Evolutionary conservation across 257 asterid genomes (phyloP).

Genomic region (Solanum peruvianum): DNA sequence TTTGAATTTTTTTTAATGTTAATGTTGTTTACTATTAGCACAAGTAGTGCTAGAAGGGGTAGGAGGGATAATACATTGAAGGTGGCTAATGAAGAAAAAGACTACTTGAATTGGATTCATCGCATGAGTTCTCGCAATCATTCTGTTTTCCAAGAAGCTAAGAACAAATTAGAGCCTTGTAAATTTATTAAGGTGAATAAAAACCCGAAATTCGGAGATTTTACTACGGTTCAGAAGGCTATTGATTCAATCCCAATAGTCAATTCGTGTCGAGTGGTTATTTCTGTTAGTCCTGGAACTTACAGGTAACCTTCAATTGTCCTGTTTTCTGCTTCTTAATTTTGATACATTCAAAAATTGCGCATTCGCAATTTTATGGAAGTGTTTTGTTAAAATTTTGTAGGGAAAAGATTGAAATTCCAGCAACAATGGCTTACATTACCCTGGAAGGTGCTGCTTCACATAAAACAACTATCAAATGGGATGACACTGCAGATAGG

Average conservation of each 20-base stretch:
- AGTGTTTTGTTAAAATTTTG: not conserved
- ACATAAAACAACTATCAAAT: conserved; percentile 44
- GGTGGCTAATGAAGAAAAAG: not conserved
- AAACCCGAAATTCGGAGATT: conserved; percentile 48
- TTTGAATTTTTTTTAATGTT: conserved; percentile 2
- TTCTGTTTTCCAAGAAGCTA: conserved; percentile 34
- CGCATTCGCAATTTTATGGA: not conserved
- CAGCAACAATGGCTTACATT: conserved; percentile 61
- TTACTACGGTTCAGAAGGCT: conserved; percentile 45
- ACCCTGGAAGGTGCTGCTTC: conserved; percentile 61
- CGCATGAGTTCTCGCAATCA: conserved; percentile 40
- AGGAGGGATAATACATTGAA: not conserved
- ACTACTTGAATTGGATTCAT: conserved; percentile 55
- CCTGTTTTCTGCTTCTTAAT: not conserved
- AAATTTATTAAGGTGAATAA: conserved; percentile 46
- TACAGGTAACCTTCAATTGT: too few species aligned
- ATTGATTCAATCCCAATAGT: conserved; percentile 51
- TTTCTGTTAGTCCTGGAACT: conserved; percentile 58
- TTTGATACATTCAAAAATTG: not conserved
- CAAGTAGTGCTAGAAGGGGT: not conserved
- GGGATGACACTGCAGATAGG: conserved; percentile 74
- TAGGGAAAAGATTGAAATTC: conserved; percentile 89
- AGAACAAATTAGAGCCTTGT: conserved; percentile 53
- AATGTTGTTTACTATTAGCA: conserved; percentile 10
- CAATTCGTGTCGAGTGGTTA: conserved; percentile 69